Evolutionary conservation across 805 yeast species (phyloP).

Genomic region (Zygosaccharomyces kombuchaensis): DNA sequence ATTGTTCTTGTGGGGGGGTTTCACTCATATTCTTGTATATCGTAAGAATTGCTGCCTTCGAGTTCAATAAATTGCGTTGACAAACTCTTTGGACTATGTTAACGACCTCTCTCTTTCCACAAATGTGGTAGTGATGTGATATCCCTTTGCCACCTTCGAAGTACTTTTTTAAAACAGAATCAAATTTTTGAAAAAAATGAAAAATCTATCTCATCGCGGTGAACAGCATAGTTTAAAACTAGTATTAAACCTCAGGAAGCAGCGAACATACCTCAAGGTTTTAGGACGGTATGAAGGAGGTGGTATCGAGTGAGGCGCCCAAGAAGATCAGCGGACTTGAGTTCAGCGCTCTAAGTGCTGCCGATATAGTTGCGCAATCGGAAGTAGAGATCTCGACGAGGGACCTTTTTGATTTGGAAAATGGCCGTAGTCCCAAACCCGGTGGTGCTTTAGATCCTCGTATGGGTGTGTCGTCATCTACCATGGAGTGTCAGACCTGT

Average conservation of each 20-base stretch:
- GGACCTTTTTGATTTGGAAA: constrained; percentile 85
- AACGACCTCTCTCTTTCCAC: not conserved
- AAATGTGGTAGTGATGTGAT: not conserved
- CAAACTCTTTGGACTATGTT: not conserved
- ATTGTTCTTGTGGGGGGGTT: not conserved
- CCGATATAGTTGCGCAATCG: constrained; percentile 87
- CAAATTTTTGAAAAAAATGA: constrained; percentile 8
- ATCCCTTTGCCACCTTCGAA: constrained; percentile 10
- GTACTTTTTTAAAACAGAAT: not conserved
- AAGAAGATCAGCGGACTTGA: constrained; percentile 85
- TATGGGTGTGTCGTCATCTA: constrained; percentile 91
- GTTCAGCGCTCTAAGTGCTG: constrained; percentile 88
- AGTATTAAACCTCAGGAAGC: not conserved
- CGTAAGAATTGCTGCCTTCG: too few relatives aligned
- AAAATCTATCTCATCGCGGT: constrained; percentile 14
- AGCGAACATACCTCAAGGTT: not conserved
- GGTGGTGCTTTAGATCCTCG: constrained; percentile 87
- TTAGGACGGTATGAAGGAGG: constrained; percentile 35
- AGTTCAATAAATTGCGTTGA: not conserved
- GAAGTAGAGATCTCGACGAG: constrained; percentile 91
- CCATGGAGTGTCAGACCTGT: constrained; percentile 86
- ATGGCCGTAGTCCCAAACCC: constrained; percentile 75
- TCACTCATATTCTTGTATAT: not conserved
- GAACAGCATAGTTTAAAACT: not conserved
- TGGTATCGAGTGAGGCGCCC: constrained; percentile 70